Evolutionary conservation across 139 green algal genomes (phyloP).

Genomic region (Marvania coccoides): DNA sequence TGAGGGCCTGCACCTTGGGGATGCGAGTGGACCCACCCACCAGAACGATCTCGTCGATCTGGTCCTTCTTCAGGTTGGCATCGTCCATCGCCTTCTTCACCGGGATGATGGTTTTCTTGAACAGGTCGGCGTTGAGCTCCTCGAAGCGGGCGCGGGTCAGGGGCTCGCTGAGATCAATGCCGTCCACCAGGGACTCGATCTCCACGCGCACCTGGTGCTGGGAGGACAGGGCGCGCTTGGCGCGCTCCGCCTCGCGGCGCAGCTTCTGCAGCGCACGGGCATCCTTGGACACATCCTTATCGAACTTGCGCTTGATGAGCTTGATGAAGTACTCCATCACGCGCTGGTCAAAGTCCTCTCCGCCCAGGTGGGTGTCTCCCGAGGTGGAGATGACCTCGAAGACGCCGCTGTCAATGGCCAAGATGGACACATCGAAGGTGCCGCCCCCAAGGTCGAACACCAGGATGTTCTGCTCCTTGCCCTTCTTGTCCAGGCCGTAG

Average conservation of each 20-base stretch:
- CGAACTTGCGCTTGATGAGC: conserved; percentile 97
- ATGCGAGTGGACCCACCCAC: conserved; percentile 94
- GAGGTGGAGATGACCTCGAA: conserved; percentile 94
- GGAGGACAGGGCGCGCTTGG: conserved; percentile 93
- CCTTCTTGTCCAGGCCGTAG: conserved; percentile 92
- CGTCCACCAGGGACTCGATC: conserved; percentile 93
- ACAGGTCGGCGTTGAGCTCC: conserved; percentile 98
- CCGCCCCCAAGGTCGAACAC: conserved; percentile 98
- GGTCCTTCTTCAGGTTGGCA: conserved; percentile 80
- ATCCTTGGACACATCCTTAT: conserved; percentile 89
- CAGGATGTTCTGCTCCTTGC: conserved; percentile 90
- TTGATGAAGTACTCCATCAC: conserved; percentile 99
- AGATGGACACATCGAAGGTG: conserved; percentile 98
- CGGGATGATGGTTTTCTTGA: conserved; percentile 95
- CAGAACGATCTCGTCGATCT: conserved; percentile 93
- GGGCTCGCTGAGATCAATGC: conserved; percentile 93
- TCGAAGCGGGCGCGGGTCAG: conserved; percentile 97
- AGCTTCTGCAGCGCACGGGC: conserved; percentile 91
- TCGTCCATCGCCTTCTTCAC: conserved; percentile 96
- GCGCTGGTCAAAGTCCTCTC: conserved; percentile 98
- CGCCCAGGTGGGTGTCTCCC: conserved; percentile 95
- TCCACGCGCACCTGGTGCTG: conserved; percentile 94
- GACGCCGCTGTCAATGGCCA: conserved; percentile 96
- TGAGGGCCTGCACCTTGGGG: conserved; percentile 83
- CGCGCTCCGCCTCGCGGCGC: conserved; percentile 89